Evolutionary conservation across 169 alveolate species (phyloP).

Genomic region (Eimeria necatrix): DNA sequence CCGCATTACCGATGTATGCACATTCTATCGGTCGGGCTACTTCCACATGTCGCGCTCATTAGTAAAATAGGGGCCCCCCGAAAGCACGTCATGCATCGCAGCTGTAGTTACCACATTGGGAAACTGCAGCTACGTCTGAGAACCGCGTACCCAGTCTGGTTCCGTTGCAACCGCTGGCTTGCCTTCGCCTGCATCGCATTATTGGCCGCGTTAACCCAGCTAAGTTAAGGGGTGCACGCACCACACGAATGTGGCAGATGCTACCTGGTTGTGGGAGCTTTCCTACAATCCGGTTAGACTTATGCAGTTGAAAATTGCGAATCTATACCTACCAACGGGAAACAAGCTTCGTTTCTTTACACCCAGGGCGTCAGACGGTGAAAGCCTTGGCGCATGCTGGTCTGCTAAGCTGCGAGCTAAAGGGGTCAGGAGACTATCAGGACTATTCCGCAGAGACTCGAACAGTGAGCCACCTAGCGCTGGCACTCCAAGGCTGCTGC

Average conservation of each 20-base stretch:
- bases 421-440: slow-evolving; percentile 69
- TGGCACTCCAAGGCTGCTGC: slow-evolving; percentile 36
- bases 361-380: slow-evolving; percentile 35
- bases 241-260: no score
- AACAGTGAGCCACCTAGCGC: slow-evolving; percentile 58
- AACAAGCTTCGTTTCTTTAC: slow-evolving; percentile 54
- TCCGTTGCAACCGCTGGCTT: slow-evolving; percentile 43
- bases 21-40: no score
- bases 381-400: slow-evolving; percentile 60
- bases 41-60: no score
- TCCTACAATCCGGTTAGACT: no score
- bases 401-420: slow-evolving; percentile 62
- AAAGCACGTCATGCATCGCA: no score
- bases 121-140: no score
- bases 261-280: no score
- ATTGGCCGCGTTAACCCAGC: no score
- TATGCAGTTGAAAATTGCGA: neutral
- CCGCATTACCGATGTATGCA: no score
- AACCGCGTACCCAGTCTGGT: slow-evolving; percentile 41
- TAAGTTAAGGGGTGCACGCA: no score
- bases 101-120: no score
- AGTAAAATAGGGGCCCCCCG: no score
- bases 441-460: slow-evolving; percentile 74
- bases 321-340: slow-evolving; percentile 41
- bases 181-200: slow-evolving; percentile 21